Conservation (phyloP, 176 grass and related monocot species). For the Carex littledalei region DNA sequence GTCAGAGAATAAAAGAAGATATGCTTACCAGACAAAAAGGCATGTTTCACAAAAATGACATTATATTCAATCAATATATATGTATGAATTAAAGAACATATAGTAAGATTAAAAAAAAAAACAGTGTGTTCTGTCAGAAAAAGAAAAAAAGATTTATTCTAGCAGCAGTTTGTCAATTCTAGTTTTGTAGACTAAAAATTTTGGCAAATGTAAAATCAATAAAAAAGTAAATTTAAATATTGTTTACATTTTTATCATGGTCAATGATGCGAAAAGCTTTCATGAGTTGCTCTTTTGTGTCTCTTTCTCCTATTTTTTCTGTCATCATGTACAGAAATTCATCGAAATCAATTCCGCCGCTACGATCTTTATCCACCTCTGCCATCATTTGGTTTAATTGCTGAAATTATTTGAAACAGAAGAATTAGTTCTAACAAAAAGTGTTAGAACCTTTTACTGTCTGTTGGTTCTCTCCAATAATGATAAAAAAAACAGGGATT, state of each 20-base stretch:
- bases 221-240: neutral
- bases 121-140: neutral
- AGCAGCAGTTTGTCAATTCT: neutral
- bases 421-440: neutral
- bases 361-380: conserved; percentile 78
- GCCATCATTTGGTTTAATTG: conserved; percentile 73
- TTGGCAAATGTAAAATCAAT: neutral
- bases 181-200: neutral
- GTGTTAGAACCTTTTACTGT: neutral
- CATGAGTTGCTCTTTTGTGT: conserved; percentile 51
- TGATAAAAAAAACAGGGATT: neutral
- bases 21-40: neutral
- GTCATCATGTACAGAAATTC: conserved; percentile 89
- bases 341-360: conserved; percentile 77
- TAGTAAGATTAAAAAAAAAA: neutral
- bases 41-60: neutral
- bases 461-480: neutral
- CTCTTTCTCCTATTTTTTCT: conserved; percentile 74
- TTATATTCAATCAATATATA: neutral
- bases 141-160: neutral
- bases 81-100: neutral
- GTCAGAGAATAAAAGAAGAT: neutral
- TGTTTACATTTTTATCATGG: conserved; percentile 59
- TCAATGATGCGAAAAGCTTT: conserved; percentile 77
- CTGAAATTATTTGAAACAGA: conserved; percentile 30